phyloP scores from a whole-genome alignment of 1,139 yeast species.

The Citeromyces hawaiiensis region DNA sequence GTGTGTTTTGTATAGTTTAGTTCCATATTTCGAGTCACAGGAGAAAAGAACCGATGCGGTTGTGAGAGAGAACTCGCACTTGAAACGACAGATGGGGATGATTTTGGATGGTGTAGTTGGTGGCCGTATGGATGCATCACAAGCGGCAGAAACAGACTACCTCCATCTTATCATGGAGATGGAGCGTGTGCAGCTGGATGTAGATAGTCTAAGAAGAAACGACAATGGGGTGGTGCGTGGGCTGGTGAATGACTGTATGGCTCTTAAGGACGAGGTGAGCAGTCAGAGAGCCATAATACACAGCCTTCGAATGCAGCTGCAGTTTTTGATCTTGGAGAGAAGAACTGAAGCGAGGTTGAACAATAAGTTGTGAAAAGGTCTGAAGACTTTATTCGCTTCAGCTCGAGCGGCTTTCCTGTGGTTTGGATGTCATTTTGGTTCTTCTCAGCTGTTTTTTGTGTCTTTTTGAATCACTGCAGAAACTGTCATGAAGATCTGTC shows the following conservation, averaged over 20 bases:
- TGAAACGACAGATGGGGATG: constrained; percentile 27
- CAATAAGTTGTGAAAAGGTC: background rate
- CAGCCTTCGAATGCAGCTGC: constrained; percentile 37
- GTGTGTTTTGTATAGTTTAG: constrained; percentile 21
- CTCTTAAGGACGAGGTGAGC: constrained; percentile 35
- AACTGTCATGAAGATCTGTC: too few relatives aligned
- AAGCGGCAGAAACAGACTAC: constrained; percentile 10
- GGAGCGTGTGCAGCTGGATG: constrained; percentile 26
- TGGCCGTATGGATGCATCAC: constrained; percentile 24
- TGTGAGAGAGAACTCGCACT: constrained; percentile 21
- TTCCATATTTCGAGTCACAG: constrained; percentile 19
- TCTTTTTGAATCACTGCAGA: too few relatives aligned
- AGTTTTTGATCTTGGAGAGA: constrained; percentile 30
- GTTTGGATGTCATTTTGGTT: too few relatives aligned
- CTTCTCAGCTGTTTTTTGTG: too few relatives aligned
- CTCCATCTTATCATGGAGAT: constrained; percentile 14
- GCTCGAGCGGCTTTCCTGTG: too few relatives aligned
- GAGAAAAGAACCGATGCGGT: constrained; percentile 16
- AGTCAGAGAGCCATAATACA: constrained; percentile 30
- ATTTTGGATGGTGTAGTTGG: constrained; percentile 34
- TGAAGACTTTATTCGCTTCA: too few relatives aligned
- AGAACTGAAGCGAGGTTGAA: constrained; percentile 7
- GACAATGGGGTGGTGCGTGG: constrained; percentile 25
- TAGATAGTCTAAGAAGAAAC: constrained; percentile 26
- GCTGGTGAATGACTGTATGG: constrained; percentile 28